These are phyloP conservation scores for Cicer judaicum DNA, from an alignment of 306 rosid genomes.

Conservation along the genomic window DNA sequence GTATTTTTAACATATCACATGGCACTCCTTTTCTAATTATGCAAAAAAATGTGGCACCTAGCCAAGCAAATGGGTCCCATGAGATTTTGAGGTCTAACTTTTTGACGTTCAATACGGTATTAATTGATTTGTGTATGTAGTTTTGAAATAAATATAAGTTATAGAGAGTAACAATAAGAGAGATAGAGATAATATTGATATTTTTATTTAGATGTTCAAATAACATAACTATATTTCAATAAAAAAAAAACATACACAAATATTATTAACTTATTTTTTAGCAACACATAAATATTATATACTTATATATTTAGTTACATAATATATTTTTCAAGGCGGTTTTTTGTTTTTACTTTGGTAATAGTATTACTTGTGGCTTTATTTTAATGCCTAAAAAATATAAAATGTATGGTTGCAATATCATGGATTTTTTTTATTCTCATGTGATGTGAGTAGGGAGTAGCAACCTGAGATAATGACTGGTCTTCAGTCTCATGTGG, in stretches of 20 bases:
- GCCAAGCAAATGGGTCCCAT: conserved; percentile 52
- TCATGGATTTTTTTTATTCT: conserved; percentile 43
- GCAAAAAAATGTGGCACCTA: conserved; percentile 48
- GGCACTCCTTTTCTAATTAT: conserved; percentile 35
- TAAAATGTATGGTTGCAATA: conserved; percentile 37
- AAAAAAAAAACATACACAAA: no score
- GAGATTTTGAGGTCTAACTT: conserved; percentile 35
- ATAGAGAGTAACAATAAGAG: no score
- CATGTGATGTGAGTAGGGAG: conserved; percentile 39
- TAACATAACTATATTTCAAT: no score
- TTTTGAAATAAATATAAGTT: no score
- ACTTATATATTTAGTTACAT: not conserved
- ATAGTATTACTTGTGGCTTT: not conserved
- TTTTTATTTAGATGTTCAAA: no score
- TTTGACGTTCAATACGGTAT: no score
- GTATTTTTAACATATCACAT: conserved; percentile 40
- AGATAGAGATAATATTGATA: no score
- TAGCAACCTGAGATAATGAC: conserved; percentile 29
- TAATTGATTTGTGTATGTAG: no score
- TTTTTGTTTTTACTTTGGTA: not conserved
- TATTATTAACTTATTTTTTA: no score
- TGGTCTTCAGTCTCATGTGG: not conserved
- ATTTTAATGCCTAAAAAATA: conserved; percentile 39
- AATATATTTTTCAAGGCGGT: no score
- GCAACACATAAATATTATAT: not conserved